These are phyloP conservation scores for Podila verticillata DNA, from an alignment of 192 early-diverging fungal genomes.

Conservation along the genomic window DNA sequence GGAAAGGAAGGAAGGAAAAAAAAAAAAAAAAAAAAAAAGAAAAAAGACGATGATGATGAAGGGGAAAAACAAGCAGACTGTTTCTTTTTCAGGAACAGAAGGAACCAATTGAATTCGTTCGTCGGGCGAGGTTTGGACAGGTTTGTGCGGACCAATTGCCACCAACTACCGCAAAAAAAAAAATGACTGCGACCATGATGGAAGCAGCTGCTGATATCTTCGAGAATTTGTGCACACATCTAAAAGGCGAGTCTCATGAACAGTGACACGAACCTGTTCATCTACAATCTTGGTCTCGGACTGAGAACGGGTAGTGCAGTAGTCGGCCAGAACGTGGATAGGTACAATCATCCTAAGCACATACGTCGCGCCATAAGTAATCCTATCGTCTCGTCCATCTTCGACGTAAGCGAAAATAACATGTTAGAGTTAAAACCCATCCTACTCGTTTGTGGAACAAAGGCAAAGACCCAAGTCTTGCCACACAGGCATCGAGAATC, in stretches of 20 bases:
- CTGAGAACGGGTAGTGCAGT: slow-evolving; percentile 2
- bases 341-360: slow-evolving; percentile 11
- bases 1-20: neutral
- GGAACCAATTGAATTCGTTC: neutral
- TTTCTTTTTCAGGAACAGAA: neutral
- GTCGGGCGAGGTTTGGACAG: neutral
- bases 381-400: slow-evolving; percentile 21
- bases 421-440: neutral
- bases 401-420: neutral
- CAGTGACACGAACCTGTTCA: neutral
- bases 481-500: slow-evolving; percentile 6
- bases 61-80: neutral
- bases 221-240: too few relatives aligned
- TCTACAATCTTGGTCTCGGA: neutral
- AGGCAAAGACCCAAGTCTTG: neutral
- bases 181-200: too few relatives aligned
- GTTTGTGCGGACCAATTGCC: neutral
- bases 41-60: neutral
- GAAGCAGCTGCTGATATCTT: too few relatives aligned
- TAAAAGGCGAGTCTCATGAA: too few relatives aligned
- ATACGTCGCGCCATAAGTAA: slow-evolving; percentile 15
- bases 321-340: slow-evolving; percentile 8
- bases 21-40: slow-evolving; percentile 2
- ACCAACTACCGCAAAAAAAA: neutral
- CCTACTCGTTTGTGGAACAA: neutral